Base-by-base conservation (phyloP, 139 green algal genomes). In the Desmodesmus armatus region DNA sequence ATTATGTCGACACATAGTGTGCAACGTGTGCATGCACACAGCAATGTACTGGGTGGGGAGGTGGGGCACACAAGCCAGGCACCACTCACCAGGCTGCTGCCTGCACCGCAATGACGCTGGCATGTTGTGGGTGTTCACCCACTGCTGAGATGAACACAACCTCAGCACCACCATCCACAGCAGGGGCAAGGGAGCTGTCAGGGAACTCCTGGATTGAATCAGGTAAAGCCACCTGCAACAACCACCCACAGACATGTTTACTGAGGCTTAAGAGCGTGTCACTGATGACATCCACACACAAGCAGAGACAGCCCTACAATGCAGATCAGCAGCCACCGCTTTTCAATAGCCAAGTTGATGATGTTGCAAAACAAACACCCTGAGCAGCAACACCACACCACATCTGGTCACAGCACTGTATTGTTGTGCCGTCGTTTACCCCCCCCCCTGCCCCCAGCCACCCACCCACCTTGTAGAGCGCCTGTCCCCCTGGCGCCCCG, bases 191-290 rank as follows among this genome's bases (percentile, higher is more conserved):
- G 29, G 75, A 37, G 29, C 49, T 62, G 33, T 89, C 84, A 21
- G 29, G 27, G 0, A 83, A 66, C 47, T 92, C 79, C 58, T 91
- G 79, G 40, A 95, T 83, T n/a, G 78, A 77, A 40, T 92, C 80
- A 17, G 35, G 47, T 58, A 95, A 78, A 15, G 89, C 92, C 51
- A 95, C 90, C 65, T 78, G 82, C n/a, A n/a, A n/a, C n/a, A n/a
- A n/a, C n/a, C n/a, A n/a, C n/a, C n/a, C n/a, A n/a, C n/a, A n/a
- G n/a, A n/a, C n/a, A n/a, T n/a, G n/a, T n/a, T n/a, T n/a, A n/a
- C n/a, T n/a, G n/a, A n/a, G n/a, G n/a, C n/a, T n/a, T n/a, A n/a
- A n/a, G n/a, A n/a, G n/a, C n/a, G n/a, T n/a, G n/a, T n/a, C n/a
- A n/a, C n/a, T n/a, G n/a, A n/a, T n/a, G n/a, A n/a, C n/a, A n/a